Evolutionary conservation across 140 eudicot genomes (phyloP).

Genomic region (Ambrosia hybrid): DNA sequence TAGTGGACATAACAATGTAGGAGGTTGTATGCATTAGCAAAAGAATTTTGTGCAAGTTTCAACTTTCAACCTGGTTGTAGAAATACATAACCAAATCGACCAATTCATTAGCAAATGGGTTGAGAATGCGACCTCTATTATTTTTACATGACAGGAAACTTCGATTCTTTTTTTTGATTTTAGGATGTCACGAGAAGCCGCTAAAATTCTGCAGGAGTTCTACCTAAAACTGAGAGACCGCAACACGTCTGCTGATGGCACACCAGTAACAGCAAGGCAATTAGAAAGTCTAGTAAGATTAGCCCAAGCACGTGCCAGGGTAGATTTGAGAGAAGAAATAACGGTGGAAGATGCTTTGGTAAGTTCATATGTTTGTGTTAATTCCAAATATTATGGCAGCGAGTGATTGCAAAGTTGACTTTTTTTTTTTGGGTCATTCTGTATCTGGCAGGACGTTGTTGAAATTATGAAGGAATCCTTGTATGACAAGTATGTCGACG

Average conservation of each 20-base stretch:
- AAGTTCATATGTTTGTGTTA: conserved; percentile 27
- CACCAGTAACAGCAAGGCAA: conserved; percentile 97
- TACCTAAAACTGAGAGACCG: conserved; percentile 82
- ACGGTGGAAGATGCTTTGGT: conserved; percentile 90
- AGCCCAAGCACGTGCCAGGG: conserved; percentile 95
- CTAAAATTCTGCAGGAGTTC: conserved; percentile 89
- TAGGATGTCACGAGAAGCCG: conserved; percentile 88
- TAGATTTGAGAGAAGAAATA: conserved; percentile 84
- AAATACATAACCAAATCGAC: background rate
- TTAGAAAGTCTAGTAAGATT: conserved; percentile 89
- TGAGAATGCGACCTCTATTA: background rate
- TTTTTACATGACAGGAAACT: background rate
- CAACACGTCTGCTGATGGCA: conserved; percentile 82
- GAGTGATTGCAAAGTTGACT: background rate
- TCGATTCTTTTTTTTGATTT: background rate
- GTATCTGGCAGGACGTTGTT: conserved; percentile 64
- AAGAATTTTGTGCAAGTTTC: background rate
- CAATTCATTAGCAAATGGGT: background rate
- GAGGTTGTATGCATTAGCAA: background rate
- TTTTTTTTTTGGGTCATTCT: background rate
- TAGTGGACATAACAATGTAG: background rate
- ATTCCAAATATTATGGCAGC: background rate
- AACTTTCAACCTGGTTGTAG: background rate
- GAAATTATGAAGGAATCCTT: conserved; percentile 98
- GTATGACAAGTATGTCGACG: conserved; percentile 90